Evolutionary conservation across 352 stramenopile species (phyloP), one percentile per base, ranked within the genome.

Genomic region (Pythium oligandrum): DNA sequence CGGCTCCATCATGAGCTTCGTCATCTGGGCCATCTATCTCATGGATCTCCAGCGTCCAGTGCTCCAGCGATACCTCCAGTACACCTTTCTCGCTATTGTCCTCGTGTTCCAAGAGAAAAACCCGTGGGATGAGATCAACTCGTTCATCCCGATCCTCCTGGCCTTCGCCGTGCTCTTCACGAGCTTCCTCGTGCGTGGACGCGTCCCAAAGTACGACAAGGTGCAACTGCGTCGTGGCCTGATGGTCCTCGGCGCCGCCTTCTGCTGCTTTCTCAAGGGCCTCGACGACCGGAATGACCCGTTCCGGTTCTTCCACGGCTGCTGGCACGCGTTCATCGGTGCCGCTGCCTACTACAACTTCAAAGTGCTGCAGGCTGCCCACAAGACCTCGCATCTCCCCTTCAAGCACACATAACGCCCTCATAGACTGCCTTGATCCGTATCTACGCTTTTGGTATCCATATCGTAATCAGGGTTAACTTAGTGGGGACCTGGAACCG

Each of bases 281-380:
- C 62, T 91, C 5, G 73, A 91, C 62, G 81, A 91, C 59, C 71
- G 83, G 55, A 78, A 71, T 31, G 81, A 91, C 44, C 76, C 81
- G 54, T 86, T 88, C 57, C 78, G 81, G 5, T 82, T 91, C 64
- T 91, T 88, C 55, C 81, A 91, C 63, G 81, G 81, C 52, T 91
- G 78, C 59, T 91, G 81, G 81, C 78, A 91, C 61, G 78, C 61
- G 36, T 90, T 88, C 49, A 64, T 90, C 31, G 81, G 81, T 9
- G 76, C 74, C 38, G 74, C 81, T 0, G 79, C 75, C 10, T 90
- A 86, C 51, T 85, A 73, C 57, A 90, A 91, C 70, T 87, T 85
- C 37, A 63, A 72, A 30, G 71, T 91, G 33, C 62, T 91, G 36
- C 63, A 66, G 0, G 17, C 44, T 4, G 43, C 56, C n/a, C 59